Conservation (phyloP, 257 asterid species). For the Solanum sparsipilum region DNA sequence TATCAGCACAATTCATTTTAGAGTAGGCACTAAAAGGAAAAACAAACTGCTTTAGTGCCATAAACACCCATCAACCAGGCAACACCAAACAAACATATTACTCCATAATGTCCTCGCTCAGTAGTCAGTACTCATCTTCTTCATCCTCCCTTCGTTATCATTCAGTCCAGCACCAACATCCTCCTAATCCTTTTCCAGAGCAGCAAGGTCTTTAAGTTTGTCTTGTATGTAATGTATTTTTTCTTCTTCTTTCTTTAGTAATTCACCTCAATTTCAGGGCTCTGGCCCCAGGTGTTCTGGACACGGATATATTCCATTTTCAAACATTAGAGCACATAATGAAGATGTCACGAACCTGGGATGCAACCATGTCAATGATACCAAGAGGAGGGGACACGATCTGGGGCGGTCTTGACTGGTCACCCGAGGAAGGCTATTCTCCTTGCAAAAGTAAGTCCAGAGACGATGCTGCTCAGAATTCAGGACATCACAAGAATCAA, state of each 20-base stretch:
- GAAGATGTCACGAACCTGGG: slow-evolving; percentile 98
- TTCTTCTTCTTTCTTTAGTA: not conserved
- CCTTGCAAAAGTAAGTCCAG: slow-evolving; percentile 35
- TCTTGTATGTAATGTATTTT: not conserved
- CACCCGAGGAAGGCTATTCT: slow-evolving; percentile 64
- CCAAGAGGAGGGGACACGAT: slow-evolving; percentile 91
- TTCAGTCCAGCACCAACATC: not conserved
- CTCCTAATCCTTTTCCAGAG: not conserved
- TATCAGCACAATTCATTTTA: not conserved
- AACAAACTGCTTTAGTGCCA: not conserved
- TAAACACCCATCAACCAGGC: not conserved
- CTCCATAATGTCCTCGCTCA: not conserved
- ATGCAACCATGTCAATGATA: slow-evolving; percentile 89
- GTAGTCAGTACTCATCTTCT: not conserved
- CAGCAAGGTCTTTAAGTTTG: not conserved
- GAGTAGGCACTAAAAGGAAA: not conserved
- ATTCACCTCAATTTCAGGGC: slow-evolving; percentile 35
- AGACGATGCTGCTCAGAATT: slow-evolving; percentile 19
- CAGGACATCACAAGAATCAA: slow-evolving; percentile 18
- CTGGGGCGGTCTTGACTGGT: slow-evolving; percentile 94
- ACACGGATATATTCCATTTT: slow-evolving; percentile 55
- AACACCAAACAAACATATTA: not conserved
- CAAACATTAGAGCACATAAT: slow-evolving; percentile 78
- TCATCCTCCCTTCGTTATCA: not conserved
- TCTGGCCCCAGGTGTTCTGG: slow-evolving; percentile 64